These are phyloP conservation scores for Neonectria ditissima DNA, from an alignment of 2,329 filamentous ascomycete species.

Conservation along the genomic window DNA sequence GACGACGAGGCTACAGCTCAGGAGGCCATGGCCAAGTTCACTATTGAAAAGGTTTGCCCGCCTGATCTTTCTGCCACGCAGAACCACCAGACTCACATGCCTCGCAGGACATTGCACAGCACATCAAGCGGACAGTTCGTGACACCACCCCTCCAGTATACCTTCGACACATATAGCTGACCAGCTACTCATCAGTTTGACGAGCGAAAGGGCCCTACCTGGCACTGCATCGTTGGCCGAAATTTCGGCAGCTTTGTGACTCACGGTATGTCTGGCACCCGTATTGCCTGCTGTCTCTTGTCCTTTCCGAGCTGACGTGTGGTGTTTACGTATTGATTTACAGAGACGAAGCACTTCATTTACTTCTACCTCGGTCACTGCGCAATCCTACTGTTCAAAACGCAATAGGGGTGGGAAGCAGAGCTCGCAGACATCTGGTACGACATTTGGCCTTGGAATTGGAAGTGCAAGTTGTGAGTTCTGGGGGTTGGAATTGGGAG, in stretches of 20 bases:
- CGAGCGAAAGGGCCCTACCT: constrained; percentile 95
- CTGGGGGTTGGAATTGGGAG: constrained; percentile 33
- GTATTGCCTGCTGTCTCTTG: constrained; percentile 1
- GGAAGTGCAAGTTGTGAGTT: constrained; percentile 46
- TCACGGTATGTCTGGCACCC: constrained; percentile 74
- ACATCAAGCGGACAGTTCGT: constrained; percentile 89
- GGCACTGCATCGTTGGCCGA: constrained; percentile 98
- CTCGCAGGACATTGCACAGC: constrained; percentile 88
- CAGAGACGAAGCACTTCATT: constrained; percentile 99
- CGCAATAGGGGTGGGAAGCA: constrained; percentile 73
- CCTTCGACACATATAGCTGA: constrained; percentile 21
- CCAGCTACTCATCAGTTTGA: constrained; percentile 76
- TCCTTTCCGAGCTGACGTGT: constrained; percentile 27
- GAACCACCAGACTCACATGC: constrained; percentile 32
- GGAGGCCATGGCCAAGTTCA: constrained; percentile 73
- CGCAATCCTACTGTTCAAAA: constrained; percentile 98
- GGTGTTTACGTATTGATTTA: neutral
- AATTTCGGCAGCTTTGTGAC: constrained; percentile 99
- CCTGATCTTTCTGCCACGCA: constrained; percentile 9
- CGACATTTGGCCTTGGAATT: constrained; percentile 40
- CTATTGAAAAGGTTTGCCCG: constrained; percentile 67
- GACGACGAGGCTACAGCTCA: constrained; percentile 59
- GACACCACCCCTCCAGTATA: constrained; percentile 16
- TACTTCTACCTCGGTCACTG: constrained; percentile 99
- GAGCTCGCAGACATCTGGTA: constrained; percentile 40